A percentile compares a stretch with the other conserved stretches of the same genome.
phyloP scores from a whole-genome alignment of 768 basidiomycete species.

The Cystofilobasidium bisporidii region DNA sequence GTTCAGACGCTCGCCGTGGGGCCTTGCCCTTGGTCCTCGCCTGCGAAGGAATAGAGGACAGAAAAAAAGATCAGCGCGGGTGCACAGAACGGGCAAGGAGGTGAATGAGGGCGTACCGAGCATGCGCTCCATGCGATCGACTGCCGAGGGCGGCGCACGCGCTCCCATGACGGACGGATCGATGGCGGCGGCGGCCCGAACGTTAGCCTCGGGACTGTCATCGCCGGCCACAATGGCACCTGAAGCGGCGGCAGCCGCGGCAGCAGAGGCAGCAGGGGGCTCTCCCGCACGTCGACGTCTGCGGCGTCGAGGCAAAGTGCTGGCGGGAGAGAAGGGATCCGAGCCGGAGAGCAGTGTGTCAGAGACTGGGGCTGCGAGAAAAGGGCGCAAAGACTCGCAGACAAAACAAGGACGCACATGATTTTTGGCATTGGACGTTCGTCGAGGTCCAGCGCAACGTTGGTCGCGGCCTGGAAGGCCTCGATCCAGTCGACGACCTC shows the following conservation, averaged over 20 bases:
- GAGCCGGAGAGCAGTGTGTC: background rate
- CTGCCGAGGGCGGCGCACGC: background rate
- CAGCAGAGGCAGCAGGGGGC: background rate
- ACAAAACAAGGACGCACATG: constrained; percentile 18
- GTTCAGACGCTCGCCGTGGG: background rate
- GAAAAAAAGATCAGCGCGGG: too few relatives aligned
- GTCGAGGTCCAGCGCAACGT: constrained; percentile 85
- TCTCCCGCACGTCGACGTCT: constrained; percentile 1
- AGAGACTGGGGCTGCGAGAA: too few relatives aligned
- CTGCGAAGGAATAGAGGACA: too few relatives aligned
- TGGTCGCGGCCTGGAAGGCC: constrained; percentile 72
- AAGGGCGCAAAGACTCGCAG: background rate
- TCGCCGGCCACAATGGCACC: constrained; percentile 6
- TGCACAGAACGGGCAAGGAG: too few relatives aligned
- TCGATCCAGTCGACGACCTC: constrained; percentile 94
- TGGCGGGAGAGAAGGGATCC: background rate
- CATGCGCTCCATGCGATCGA: constrained; percentile 23
- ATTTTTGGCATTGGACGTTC: constrained; percentile 84
- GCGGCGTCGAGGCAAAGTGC: constrained; percentile 27
- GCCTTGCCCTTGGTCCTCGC: background rate
- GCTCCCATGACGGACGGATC: constrained; percentile 11
- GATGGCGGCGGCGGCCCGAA: constrained; percentile 20
- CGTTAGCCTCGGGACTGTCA: constrained; percentile 24
- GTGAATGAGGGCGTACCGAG: background rate
- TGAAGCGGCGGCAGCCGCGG: constrained; percentile 1